Conservation (phyloP, 129 eudicot species). For the Tanacetum coccineum region DNA sequence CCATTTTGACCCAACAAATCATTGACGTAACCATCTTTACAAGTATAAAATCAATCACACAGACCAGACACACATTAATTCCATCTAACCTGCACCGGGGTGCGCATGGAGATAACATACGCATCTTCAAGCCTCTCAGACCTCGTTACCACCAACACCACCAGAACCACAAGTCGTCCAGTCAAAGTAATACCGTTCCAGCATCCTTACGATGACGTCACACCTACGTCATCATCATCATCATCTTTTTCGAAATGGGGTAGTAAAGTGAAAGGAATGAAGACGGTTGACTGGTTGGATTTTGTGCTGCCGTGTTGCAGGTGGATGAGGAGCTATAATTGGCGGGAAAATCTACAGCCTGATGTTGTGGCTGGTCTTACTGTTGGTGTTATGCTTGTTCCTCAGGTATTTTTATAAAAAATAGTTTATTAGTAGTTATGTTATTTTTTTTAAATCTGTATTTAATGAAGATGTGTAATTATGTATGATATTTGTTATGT, state of each 20-base stretch:
- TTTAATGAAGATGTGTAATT: too few relatives aligned
- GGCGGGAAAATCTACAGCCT: constrained; percentile 62
- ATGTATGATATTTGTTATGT: too few relatives aligned
- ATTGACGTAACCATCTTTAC: background rate
- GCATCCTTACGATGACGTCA: constrained; percentile 39
- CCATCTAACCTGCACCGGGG: constrained; percentile 18
- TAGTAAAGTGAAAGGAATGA: constrained; percentile 61
- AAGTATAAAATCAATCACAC: constrained; percentile 8
- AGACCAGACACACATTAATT: background rate
- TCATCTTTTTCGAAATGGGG: constrained; percentile 47
- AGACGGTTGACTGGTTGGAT: constrained; percentile 58
- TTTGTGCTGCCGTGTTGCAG: constrained; percentile 73
- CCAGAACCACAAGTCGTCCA: constrained; percentile 38
- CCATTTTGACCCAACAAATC: constrained; percentile 2
- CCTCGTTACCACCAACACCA: constrained; percentile 25
- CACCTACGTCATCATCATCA: constrained; percentile 34
- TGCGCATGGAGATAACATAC: constrained; percentile 61
- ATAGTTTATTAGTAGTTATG: too few relatives aligned
- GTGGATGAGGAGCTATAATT: constrained; percentile 76
- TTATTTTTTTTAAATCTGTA: too few relatives aligned
- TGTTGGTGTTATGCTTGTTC: constrained; percentile 95
- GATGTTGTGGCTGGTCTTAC: constrained; percentile 91
- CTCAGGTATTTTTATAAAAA: too few relatives aligned
- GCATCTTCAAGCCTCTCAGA: constrained; percentile 61
- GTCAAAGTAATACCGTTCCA: constrained; percentile 69